Conservation (phyloP, 2,329 filamentous ascomycete genomes). For the Ilyonectria robusta region DNA sequence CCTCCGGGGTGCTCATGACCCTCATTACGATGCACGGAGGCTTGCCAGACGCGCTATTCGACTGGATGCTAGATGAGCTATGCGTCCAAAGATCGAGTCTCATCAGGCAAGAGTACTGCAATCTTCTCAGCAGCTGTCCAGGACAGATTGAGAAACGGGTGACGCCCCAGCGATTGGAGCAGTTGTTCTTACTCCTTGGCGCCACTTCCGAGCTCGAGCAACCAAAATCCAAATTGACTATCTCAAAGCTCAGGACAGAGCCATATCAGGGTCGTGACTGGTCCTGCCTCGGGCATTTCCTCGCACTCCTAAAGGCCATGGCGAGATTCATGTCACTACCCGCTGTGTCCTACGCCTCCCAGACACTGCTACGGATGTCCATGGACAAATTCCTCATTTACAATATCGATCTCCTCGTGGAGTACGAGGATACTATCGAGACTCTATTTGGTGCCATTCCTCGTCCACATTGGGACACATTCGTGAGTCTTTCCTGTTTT, state of each 20-base stretch:
- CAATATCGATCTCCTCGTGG: constrained; percentile 57
- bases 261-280: constrained; percentile 61
- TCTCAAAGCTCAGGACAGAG: constrained; percentile 43
- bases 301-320: constrained; percentile 58
- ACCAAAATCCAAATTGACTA: constrained; percentile 37
- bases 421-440: constrained; percentile 60
- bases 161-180: constrained; percentile 60
- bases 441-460: constrained; percentile 60
- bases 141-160: constrained; percentile 62
- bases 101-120: constrained; percentile 73
- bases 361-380: constrained; percentile 68
- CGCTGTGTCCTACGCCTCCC: constrained; percentile 57
- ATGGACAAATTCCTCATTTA: constrained; percentile 66
- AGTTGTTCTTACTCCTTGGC: constrained; percentile 72
- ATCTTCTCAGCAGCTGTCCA: constrained; percentile 63
- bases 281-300: constrained; percentile 59
- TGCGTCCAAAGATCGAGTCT: constrained; percentile 68
- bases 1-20: constrained; percentile 73
- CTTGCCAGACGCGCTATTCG: constrained; percentile 75
- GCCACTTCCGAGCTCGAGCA: constrained; percentile 63
- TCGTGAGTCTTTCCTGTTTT: constrained; percentile 53
- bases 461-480: constrained; percentile 54
- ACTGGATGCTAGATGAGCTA: constrained; percentile 76
- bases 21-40: constrained; percentile 53
- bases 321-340: constrained; percentile 53